Conservation (phyloP, 73 alveolate species). For the Paraurostyla sp. region DNA sequence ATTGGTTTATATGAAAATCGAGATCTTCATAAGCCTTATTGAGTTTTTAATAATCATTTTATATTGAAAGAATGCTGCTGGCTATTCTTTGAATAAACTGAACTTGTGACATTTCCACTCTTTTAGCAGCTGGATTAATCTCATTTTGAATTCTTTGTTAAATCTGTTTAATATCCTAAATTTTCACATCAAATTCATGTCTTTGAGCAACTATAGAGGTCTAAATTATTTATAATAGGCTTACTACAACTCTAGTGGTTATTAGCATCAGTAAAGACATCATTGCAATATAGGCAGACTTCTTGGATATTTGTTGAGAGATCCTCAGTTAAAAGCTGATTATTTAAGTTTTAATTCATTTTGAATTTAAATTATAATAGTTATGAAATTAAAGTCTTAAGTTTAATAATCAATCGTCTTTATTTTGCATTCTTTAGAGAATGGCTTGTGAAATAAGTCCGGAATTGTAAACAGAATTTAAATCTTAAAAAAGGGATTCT, state of each 20-base stretch:
- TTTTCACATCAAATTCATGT: background rate
- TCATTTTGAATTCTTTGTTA: background rate
- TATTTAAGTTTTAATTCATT: too few relatives aligned
- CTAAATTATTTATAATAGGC: background rate
- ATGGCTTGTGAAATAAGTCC: too few relatives aligned
- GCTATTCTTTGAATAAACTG: slow-evolving; percentile 17
- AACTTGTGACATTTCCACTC: slow-evolving; percentile 7
- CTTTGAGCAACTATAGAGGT: background rate
- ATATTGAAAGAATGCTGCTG: background rate
- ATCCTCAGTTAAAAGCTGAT: too few relatives aligned
- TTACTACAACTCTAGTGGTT: background rate
- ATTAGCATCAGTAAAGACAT: background rate
- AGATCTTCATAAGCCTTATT: slow-evolving; percentile 26
- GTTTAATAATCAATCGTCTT: too few relatives aligned
- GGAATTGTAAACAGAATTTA: too few relatives aligned
- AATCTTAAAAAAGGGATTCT: too few relatives aligned
- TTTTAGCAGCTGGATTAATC: background rate
- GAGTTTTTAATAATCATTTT: slow-evolving; percentile 12
- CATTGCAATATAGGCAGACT: slow-evolving; percentile 19
- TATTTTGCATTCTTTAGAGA: too few relatives aligned
- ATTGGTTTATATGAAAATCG: background rate
- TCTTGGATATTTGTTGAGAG: background rate
- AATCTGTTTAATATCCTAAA: background rate
- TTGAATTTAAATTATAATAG: too few relatives aligned
- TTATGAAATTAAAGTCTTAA: too few relatives aligned